phyloP scores from a whole-genome alignment of 306 rosid genomes.

The Rubus parviflorus region DNA sequence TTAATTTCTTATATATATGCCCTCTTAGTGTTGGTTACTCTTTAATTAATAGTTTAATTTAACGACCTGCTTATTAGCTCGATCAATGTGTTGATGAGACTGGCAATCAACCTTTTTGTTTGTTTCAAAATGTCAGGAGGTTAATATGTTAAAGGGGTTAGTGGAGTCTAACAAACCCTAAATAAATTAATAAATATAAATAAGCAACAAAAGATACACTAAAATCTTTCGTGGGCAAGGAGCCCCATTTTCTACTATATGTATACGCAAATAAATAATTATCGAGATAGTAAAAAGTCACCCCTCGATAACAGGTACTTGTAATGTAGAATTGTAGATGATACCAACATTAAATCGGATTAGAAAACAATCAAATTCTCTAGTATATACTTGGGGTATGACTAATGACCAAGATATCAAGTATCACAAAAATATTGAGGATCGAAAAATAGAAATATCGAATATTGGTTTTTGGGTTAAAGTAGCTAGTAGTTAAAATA shows the following conservation, averaged over 20 bases:
- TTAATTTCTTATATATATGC: not conserved
- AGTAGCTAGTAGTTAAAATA: no score
- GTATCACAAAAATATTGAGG: no score
- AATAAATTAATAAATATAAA: not conserved
- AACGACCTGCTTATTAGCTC: no score
- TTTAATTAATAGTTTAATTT: no score
- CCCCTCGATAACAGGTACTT: not conserved
- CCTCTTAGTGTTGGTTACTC: not conserved
- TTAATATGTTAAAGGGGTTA: not conserved
- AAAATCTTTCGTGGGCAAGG: conserved; percentile 5
- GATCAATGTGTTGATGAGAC: not conserved
- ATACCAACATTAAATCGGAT: not conserved
- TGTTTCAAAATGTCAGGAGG: not conserved
- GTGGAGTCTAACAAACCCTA: conserved; percentile 2
- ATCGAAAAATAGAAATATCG: no score
- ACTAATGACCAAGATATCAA: no score
- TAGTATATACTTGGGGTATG: no score
- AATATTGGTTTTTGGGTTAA: no score
- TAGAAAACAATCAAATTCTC: not conserved
- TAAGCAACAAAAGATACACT: not conserved
- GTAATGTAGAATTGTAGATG: no score
- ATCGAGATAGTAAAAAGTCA: not conserved
- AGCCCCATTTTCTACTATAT: not conserved
- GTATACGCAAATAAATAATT: not conserved
- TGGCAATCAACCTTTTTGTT: not conserved